Conservation (phyloP, 768 basidiomycete species). For the Lepiota subincarnata region DNA sequence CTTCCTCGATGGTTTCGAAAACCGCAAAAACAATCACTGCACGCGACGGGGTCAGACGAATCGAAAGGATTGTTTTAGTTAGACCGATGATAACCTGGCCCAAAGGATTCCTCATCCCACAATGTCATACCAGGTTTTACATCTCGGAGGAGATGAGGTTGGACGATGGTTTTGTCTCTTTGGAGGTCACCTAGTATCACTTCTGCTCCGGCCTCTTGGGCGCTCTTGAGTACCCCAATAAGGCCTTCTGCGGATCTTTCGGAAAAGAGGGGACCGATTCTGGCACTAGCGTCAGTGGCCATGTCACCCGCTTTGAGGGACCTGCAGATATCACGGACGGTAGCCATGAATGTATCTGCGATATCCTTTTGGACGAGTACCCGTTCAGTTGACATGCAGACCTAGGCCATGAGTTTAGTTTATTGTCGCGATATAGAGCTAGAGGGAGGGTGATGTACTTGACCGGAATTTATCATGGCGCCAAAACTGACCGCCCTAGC, state of each 20-base stretch:
- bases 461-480: conserved; percentile 45
- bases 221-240: conserved; percentile 39
- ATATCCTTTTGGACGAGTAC: conserved; percentile 46
- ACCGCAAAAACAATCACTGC: conserved; percentile 41
- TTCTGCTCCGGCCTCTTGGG: conserved; percentile 40
- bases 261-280: conserved; percentile 39
- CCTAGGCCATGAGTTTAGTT: conserved; percentile 19
- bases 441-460: conserved; percentile 12
- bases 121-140: conserved; percentile 46
- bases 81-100: conserved; percentile 37
- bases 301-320: conserved; percentile 38
- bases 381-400: conserved; percentile 58
- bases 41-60: too few relatives aligned
- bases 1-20: conserved; percentile 49
- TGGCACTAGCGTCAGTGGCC: conserved; percentile 20
- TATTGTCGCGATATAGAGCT: too few relatives aligned
- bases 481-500: conserved; percentile 45
- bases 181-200: conserved; percentile 40
- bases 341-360: conserved; percentile 30
- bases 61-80: too few relatives aligned
- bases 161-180: conserved; percentile 37
- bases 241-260: conserved; percentile 43
- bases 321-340: conserved; percentile 28
- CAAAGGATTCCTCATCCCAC: conserved; percentile 61
- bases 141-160: conserved; percentile 47